Percentiles rank a stretch among this genome's conserved stretches.
Conservation (phyloP, 1,284 basidiomycete genomes). For the Porodaedalea pini region DNA sequence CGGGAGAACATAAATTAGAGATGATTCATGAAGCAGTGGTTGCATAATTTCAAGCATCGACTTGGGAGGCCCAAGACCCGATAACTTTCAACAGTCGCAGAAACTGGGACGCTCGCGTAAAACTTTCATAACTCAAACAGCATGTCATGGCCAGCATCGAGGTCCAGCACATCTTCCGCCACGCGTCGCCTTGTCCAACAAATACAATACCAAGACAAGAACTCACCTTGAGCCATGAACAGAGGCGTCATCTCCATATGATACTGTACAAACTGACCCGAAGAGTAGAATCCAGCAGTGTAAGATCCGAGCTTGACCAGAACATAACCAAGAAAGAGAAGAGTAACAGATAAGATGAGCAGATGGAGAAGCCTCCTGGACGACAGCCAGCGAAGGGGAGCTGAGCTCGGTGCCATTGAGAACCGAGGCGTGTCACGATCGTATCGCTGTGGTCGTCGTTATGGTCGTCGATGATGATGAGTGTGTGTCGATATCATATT, state of each 20-base stretch:
- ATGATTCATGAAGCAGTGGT: background rate
- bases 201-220: background rate
- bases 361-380: background rate
- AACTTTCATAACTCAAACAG: too few relatives aligned
- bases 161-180: background rate
- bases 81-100: too few relatives aligned
- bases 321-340: background rate
- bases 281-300: background rate
- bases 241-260: slow-evolving; percentile 1
- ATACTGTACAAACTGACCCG: background rate
- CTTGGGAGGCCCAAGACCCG: too few relatives aligned
- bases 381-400: background rate
- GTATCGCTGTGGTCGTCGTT: too few relatives aligned
- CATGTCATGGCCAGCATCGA: too few relatives aligned
- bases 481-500: too few relatives aligned
- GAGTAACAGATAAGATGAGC: background rate
- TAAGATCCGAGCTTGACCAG: background rate
- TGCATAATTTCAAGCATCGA: background rate
- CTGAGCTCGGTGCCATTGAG: background rate
- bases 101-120: too few relatives aligned
- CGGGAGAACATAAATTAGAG: background rate
- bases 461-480: too few relatives aligned
- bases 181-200: background rate
- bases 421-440: too few relatives aligned
- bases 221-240: background rate